Percentiles rank a stretch among this genome's conserved stretches.
phyloP scores from a whole-genome alignment of 2,329 filamentous ascomycete species.

The Colletotrichum horii region DNA sequence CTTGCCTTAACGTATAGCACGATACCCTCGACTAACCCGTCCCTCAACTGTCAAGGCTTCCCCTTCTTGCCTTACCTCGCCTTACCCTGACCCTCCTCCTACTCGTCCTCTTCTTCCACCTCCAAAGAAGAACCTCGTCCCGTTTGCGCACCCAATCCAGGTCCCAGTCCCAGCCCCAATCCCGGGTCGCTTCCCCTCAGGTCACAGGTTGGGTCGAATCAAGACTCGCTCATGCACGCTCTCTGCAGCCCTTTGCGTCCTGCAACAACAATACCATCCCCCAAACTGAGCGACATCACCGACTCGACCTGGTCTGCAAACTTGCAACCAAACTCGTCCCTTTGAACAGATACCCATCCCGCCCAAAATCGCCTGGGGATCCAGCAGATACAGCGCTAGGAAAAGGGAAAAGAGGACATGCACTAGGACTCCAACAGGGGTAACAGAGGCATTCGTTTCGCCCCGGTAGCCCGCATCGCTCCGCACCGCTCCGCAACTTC shows the following conservation, averaged over 20 bases:
- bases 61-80: not conserved
- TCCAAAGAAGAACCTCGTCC: not conserved
- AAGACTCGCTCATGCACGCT: conserved; percentile 12
- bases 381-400: not conserved
- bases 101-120: not conserved
- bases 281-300: not conserved
- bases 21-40: not conserved
- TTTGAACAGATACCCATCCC: not conserved
- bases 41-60: not conserved
- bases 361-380: not conserved
- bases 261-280: conserved; percentile 13
- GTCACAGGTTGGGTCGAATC: not conserved
- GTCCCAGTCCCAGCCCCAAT: not conserved
- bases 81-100: not conserved
- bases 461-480: conserved; percentile 20
- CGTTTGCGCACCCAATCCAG: not conserved
- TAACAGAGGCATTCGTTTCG: conserved; percentile 12
- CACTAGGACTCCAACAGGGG: not conserved
- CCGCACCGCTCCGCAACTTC: conserved; percentile 20
- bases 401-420: not conserved
- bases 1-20: not conserved
- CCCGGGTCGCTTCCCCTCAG: not conserved
- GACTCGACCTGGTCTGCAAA: not conserved
- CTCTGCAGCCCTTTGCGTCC: not conserved
- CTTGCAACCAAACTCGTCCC: not conserved